phyloP scores from a whole-genome alignment of 2,329 filamentous ascomycete genomes.

The Sporothrix humicola region DNA sequence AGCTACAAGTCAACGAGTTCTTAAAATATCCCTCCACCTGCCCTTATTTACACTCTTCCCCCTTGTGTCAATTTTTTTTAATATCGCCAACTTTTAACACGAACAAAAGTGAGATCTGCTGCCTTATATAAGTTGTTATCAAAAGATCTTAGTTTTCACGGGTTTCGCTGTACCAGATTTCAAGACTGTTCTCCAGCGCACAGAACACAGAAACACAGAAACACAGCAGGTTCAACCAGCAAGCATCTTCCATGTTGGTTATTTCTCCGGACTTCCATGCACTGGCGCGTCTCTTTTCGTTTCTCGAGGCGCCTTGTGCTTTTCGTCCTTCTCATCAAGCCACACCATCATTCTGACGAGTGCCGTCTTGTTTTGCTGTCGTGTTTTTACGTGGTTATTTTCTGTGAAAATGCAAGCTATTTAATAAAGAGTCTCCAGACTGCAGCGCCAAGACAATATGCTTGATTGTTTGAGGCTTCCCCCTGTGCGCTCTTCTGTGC shows the following conservation, averaged over 20 bases:
- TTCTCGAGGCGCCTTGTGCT: background rate
- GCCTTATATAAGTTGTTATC: background rate
- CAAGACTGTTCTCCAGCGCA: background rate
- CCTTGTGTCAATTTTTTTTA: background rate
- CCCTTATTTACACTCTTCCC: background rate
- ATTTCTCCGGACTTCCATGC: background rate
- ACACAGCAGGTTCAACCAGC: background rate
- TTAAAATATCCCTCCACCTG: too few species aligned
- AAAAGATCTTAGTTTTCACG: background rate
- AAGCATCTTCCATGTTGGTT: background rate
- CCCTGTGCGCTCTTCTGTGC: background rate
- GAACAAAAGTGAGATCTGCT: background rate
- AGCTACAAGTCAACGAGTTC: too few species aligned
- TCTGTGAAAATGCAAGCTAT: background rate
- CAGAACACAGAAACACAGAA: background rate
- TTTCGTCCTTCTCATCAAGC: background rate
- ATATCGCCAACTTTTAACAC: background rate
- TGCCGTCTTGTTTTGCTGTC: too few species aligned
- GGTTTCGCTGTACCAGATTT: background rate
- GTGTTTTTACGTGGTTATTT: too few species aligned
- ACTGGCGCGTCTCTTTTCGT: background rate
- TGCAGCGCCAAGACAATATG: constrained; percentile 5
- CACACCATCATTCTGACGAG: too few species aligned
- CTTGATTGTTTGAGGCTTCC: background rate
- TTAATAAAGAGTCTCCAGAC: background rate